phyloP scores from a whole-genome alignment of 257 asterid species.

The Fraxinus anomala region DNA sequence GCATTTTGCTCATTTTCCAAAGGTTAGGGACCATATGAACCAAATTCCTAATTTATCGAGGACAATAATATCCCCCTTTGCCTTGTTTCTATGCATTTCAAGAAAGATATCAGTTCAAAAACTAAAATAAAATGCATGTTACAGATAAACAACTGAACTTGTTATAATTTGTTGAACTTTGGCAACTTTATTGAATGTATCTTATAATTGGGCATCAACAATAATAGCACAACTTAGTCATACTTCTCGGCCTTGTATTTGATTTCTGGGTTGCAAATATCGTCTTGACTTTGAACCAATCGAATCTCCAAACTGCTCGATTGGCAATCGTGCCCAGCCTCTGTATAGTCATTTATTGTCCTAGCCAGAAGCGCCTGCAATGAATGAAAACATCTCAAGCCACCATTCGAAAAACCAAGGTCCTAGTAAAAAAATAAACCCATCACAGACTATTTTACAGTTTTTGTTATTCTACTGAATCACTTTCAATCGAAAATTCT shows the following conservation, averaged over 20 bases:
- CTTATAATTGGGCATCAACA: not conserved
- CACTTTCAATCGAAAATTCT: too few relatives aligned
- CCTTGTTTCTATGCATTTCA: not conserved
- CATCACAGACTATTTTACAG: not conserved
- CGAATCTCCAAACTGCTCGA: conserved; percentile 96
- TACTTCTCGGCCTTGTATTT: conserved; percentile 72
- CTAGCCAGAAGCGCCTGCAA: conserved; percentile 81
- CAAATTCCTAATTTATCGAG: not conserved
- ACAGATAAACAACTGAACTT: not conserved
- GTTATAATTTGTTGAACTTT: too few relatives aligned
- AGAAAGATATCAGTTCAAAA: not conserved
- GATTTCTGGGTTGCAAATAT: conserved; percentile 86
- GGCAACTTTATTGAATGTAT: conserved; percentile 3
- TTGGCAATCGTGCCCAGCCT: conserved; percentile 78
- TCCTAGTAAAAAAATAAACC: not conserved
- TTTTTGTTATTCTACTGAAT: too few relatives aligned
- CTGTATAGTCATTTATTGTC: conserved; percentile 70
- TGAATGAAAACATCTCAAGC: conserved; percentile 3
- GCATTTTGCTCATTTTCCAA: too few relatives aligned
- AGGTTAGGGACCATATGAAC: too few relatives aligned
- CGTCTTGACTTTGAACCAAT: conserved; percentile 84
- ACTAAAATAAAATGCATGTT: not conserved
- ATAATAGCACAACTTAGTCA: conserved; percentile 30
- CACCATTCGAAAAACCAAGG: not conserved
- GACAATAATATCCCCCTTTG: not conserved